Evolutionary conservation across 1,284 basidiomycete genomes (phyloP).

Genomic region (Heterobasidion irregulare): DNA sequence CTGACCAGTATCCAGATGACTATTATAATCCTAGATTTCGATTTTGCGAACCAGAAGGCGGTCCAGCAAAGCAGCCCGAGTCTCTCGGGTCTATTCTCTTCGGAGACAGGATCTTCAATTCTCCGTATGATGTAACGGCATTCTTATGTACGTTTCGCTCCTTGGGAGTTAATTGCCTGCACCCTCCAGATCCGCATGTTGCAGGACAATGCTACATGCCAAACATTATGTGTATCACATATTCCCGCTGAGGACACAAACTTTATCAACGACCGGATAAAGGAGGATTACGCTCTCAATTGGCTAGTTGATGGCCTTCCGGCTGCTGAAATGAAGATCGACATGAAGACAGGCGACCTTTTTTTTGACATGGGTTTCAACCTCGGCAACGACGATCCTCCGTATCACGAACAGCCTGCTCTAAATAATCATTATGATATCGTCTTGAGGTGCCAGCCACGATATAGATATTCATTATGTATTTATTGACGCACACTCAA

Average conservation of each 20-base stretch:
- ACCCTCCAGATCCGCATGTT: constrained; percentile 64
- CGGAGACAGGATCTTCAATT: constrained; percentile 92
- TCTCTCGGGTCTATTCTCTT: constrained; percentile 91
- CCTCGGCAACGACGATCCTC: constrained; percentile 59
- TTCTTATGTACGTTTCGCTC: background rate
- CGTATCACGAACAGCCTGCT: constrained; percentile 50
- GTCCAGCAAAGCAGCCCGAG: constrained; percentile 77
- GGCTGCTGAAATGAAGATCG: constrained; percentile 85
- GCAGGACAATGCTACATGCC: constrained; percentile 66
- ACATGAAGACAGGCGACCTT: constrained; percentile 67
- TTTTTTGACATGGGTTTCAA: constrained; percentile 91
- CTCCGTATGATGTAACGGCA: constrained; percentile 68
- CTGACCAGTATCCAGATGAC: constrained; percentile 46
- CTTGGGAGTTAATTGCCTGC: constrained; percentile 7
- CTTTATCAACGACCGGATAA: constrained; percentile 89
- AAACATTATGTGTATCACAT: constrained; percentile 58
- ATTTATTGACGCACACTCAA: background rate
- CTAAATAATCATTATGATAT: constrained; percentile 92
- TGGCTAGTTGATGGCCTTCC: constrained; percentile 95
- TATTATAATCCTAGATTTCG: constrained; percentile 83
- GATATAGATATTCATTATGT: background rate
- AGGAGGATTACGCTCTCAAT: constrained; percentile 90
- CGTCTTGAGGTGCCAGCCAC: constrained; percentile 49
- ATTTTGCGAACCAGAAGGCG: constrained; percentile 80
- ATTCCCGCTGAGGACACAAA: constrained; percentile 69